Base-by-base conservation (phyloP, 306 rosid species). In the Vigna trinervia region DNA sequence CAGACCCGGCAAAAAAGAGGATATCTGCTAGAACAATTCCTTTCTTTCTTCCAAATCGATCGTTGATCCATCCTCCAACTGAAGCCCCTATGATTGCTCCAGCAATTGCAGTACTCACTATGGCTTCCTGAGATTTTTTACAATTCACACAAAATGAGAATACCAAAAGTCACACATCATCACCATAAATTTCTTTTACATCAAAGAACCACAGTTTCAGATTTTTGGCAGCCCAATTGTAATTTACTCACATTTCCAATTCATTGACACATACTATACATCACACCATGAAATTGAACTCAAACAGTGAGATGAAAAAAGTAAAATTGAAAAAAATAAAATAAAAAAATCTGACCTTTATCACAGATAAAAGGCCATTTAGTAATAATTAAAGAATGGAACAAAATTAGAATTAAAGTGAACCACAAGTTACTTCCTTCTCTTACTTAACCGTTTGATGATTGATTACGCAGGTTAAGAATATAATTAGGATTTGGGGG, bases 81-180 rank as follows among this genome's bases (percentile, higher is more conserved):
- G 90, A 78, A 62, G 90, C 92, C 52, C 95, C 95, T 57, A 90
- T 59, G 45, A 88, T 86, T 77, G 95, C 92, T 56, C 95, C 95
- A 8, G 92, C 90, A 11, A 90, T 57, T 61, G 92, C 92, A 38
- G 38, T 74, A 80, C 92, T 90, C 85, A 90, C 92, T 79, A 90
- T 86, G 2, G 79, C 72, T 80, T 90, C 95, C 95, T 90, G 80
- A 67, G 1, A 4, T 43, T 68, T 38, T 43, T 45, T 22, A 65
- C 47, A 62, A 12, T 47, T 75, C 45, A 62, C 60, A 46, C 50
- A 74, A 8, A 10, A 20, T 72, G 4, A 56, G 30, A 51, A 50
- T 10, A n/a, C 34, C 7, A 6, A 12, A 54, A 36, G 41, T 36
- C 38, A 20, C 14, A 20, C 1, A 52, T 70, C 1, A 52, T 70